Conservation (phyloP, 257 asterid genomes). For the Scutellaria barbata region DNA sequence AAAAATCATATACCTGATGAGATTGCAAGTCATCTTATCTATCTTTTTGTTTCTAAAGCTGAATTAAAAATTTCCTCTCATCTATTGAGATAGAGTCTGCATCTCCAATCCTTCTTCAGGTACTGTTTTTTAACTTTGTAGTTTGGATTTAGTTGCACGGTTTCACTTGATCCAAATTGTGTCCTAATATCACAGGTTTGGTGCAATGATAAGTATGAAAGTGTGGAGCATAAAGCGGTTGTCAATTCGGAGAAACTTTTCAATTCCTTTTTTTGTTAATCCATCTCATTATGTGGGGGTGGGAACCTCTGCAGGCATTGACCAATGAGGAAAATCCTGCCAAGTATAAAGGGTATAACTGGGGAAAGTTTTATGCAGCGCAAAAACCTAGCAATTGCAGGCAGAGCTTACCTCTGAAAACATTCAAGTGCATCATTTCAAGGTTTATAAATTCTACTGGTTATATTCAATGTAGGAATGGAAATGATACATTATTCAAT, state of each 20-base stretch:
- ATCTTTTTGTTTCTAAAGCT: too few species aligned
- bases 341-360: slow-evolving; percentile 34
- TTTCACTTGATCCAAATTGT: too few species aligned
- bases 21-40: too few species aligned
- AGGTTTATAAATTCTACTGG: too few species aligned
- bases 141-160: too few species aligned
- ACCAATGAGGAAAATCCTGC: slow-evolving; percentile 28
- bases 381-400: slow-evolving; percentile 39
- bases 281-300: slow-evolving; percentile 42
- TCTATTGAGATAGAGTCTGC: too few species aligned
- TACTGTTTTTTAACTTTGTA: too few species aligned
- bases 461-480: too few species aligned
- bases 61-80: too few species aligned
- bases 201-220: slow-evolving; percentile 28
- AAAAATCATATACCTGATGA: too few species aligned
- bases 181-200: slow-evolving; percentile 20
- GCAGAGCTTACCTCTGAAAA: slow-evolving; percentile 37
- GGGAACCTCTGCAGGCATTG: slow-evolving; percentile 34
- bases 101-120: too few species aligned
- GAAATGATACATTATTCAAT: too few species aligned
- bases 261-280: slow-evolving; percentile 38
- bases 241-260: slow-evolving; percentile 34
- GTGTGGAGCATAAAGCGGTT: slow-evolving; percentile 16
- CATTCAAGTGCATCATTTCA: slow-evolving; percentile 14
- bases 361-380: slow-evolving; percentile 35